phyloP scores from a whole-genome alignment of 1,139 yeast genomes.

The Yamadazyma trypodendri region DNA sequence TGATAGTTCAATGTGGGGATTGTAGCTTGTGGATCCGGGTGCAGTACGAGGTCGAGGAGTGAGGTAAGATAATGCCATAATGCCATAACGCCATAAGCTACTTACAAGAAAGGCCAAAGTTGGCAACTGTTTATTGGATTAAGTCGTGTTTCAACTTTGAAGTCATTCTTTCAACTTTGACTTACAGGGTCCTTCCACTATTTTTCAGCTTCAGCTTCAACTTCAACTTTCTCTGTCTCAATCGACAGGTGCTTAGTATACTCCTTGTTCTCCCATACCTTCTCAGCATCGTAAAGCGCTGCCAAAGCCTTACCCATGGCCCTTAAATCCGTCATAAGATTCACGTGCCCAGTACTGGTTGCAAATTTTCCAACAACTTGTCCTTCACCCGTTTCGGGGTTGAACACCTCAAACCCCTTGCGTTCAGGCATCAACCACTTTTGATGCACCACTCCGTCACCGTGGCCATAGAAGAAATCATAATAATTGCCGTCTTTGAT shows the following conservation, averaged over 20 bases:
- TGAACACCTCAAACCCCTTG: slow-evolving; percentile 54
- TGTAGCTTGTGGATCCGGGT: slow-evolving; percentile 87
- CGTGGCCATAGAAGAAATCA: slow-evolving; percentile 81
- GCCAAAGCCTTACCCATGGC: slow-evolving; percentile 69
- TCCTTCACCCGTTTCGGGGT: slow-evolving; percentile 34
- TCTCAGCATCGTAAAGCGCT: slow-evolving; percentile 58
- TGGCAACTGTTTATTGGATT: too few species aligned
- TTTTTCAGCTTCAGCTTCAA: too few species aligned
- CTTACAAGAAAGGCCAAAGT: too few species aligned
- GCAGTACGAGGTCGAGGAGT: slow-evolving; percentile 47
- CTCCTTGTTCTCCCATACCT: slow-evolving; percentile 24
- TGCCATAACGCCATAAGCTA: too few species aligned
- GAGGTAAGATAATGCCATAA: background rate
- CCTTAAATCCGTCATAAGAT: slow-evolving; percentile 68
- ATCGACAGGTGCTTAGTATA: background rate
- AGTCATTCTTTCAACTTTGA: too few species aligned
- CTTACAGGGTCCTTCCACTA: too few species aligned
- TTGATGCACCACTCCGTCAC: slow-evolving; percentile 90
- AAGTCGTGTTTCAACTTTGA: too few species aligned
- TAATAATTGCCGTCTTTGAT: slow-evolving; percentile 71
- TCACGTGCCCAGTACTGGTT: slow-evolving; percentile 73
- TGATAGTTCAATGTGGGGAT: slow-evolving; percentile 73
- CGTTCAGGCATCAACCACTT: slow-evolving; percentile 78
- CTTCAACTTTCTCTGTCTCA: background rate
- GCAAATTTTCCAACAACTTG: slow-evolving; percentile 67